Conservation (phyloP, 2,329 filamentous ascomycete genomes). For the Talaromyces sp. region DNA sequence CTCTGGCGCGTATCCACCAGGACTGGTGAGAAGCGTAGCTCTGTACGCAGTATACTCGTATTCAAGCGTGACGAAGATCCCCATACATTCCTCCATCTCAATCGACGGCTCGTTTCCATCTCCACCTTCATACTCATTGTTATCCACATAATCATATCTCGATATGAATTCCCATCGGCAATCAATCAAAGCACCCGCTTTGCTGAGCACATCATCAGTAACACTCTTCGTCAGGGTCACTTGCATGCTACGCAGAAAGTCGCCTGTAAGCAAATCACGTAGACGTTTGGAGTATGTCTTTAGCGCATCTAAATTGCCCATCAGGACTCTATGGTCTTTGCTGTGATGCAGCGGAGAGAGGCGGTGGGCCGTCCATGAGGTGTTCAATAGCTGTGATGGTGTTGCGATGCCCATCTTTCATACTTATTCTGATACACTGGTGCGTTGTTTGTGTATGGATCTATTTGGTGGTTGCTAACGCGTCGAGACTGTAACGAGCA, state of each 20-base stretch:
- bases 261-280: slow-evolving; percentile 48
- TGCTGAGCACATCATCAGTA: slow-evolving; percentile 35
- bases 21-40: slow-evolving; percentile 47
- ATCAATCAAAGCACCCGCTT: slow-evolving; percentile 42
- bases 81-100: slow-evolving; percentile 33
- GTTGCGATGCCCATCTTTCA: slow-evolving; percentile 27
- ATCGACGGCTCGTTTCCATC: slow-evolving; percentile 21
- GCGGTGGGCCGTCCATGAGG: slow-evolving; percentile 53
- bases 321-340: slow-evolving; percentile 34
- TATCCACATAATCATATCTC: slow-evolving; percentile 20
- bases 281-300: slow-evolving; percentile 48
- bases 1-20: slow-evolving; percentile 21
- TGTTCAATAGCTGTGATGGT: slow-evolving; percentile 46
- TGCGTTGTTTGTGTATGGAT: neutral
- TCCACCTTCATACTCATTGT: slow-evolving; percentile 24
- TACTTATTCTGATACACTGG: neutral
- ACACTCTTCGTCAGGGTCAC: slow-evolving; percentile 31
- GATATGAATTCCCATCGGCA: slow-evolving; percentile 45
- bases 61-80: slow-evolving; percentile 48
- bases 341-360: slow-evolving; percentile 53
- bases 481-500: neutral
- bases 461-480: neutral
- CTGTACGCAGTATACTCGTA: slow-evolving; percentile 51
- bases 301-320: slow-evolving; percentile 36
- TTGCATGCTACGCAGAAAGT: slow-evolving; percentile 46